These are phyloP conservation scores for Phytophthora pisi DNA, from an alignment of 352 stramenopile genomes.

Conservation along the genomic window DNA sequence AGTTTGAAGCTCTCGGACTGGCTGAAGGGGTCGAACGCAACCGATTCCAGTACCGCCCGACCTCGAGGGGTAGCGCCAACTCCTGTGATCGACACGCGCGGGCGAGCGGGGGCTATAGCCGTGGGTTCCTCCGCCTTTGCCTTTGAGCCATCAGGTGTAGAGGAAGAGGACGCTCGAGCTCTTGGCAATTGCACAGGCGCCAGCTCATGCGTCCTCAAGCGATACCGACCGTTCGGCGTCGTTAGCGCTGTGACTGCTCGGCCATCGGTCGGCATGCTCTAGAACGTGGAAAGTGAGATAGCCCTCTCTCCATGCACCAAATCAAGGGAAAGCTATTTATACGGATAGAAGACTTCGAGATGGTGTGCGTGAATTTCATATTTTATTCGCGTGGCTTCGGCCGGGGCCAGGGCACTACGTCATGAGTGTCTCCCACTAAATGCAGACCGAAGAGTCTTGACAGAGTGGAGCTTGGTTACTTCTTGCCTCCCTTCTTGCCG, in stretches of 20 bases:
- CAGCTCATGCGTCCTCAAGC: slow-evolving; percentile 29
- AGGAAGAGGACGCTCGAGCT: slow-evolving; percentile 8
- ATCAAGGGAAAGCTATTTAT: slow-evolving; percentile 15
- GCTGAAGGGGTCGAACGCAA: slow-evolving; percentile 56
- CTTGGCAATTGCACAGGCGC: slow-evolving; percentile 16
- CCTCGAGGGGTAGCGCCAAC: not conserved
- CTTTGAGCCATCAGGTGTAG: slow-evolving; percentile 1
- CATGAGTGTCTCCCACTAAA: slow-evolving; percentile 4
- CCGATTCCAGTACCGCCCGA: slow-evolving; percentile 27
- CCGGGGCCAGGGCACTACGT: slow-evolving; percentile 15
- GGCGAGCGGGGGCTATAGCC: not conserved
- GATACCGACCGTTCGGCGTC: slow-evolving; percentile 6
- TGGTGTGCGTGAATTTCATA: slow-evolving; percentile 7
- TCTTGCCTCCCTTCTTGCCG: slow-evolving; percentile 66
- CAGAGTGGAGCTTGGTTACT: slow-evolving; percentile 31
- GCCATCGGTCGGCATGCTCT: slow-evolving; percentile 9
- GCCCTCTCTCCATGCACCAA: not conserved
- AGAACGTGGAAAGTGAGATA: not conserved
- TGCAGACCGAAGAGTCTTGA: slow-evolving; percentile 3
- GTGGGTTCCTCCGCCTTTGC: not conserved
- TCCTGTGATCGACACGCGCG: not conserved
- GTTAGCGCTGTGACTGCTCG: not conserved
- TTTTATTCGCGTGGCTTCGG: slow-evolving; percentile 20
- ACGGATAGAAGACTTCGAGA: not conserved
- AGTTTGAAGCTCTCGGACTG: slow-evolving; percentile 36